Conservation (phyloP, 2,329 filamentous ascomycete genomes). For the Xylaria sp. region DNA sequence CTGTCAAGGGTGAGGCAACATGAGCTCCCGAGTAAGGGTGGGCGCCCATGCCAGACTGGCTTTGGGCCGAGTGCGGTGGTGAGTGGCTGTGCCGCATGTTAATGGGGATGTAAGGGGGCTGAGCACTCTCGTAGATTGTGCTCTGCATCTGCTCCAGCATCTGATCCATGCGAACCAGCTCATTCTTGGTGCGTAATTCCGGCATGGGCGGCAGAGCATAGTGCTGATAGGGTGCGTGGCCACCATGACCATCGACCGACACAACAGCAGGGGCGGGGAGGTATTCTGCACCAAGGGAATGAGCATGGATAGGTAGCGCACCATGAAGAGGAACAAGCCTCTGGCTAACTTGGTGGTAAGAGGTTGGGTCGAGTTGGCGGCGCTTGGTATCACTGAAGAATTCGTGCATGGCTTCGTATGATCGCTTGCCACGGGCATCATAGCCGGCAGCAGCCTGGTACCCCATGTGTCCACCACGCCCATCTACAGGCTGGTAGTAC, state of each 20-base stretch:
- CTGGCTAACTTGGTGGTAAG: constrained; percentile 91
- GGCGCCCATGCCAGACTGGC: constrained; percentile 44
- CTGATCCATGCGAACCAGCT: constrained; percentile 91
- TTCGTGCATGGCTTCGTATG: constrained; percentile 87
- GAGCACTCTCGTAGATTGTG: constrained; percentile 93
- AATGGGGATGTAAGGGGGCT: constrained; percentile 66
- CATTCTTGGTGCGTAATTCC: constrained; percentile 89
- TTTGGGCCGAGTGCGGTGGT: constrained; percentile 44
- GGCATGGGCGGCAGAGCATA: constrained; percentile 89
- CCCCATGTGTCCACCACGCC: constrained; percentile 65
- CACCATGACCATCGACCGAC: constrained; percentile 60
- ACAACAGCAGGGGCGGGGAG: constrained; percentile 57
- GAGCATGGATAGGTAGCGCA: constrained; percentile 66
- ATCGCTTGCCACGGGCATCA: constrained; percentile 76
- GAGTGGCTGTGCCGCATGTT: constrained; percentile 65
- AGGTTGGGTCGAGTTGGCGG: constrained; percentile 83
- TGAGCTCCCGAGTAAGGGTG: constrained; percentile 56
- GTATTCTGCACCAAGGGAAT: constrained; percentile 61
- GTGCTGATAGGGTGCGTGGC: constrained; percentile 68
- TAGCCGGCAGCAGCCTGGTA: constrained; percentile 59
- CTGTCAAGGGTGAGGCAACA: constrained; percentile 65
- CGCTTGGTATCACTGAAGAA: constrained; percentile 95
- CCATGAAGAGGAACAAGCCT: constrained; percentile 82
- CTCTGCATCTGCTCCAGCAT: constrained; percentile 95
- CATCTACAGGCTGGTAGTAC: constrained; percentile 73